Evolutionary conservation across 192 early-diverging fungal species (phyloP).

Genomic region (Geosiphon pyriformis): DNA sequence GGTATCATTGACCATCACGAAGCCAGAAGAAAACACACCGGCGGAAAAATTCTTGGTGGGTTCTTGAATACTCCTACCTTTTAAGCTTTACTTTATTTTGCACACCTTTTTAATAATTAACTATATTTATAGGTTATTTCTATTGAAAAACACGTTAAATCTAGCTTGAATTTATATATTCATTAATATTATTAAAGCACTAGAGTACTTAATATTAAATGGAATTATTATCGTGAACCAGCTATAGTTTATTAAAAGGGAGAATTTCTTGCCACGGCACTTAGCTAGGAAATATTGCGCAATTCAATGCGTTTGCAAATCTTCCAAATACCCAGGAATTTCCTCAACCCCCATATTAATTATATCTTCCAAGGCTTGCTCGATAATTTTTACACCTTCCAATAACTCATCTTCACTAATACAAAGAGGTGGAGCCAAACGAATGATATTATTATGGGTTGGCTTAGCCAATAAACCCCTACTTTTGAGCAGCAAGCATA

Average conservation of each 20-base stretch:
- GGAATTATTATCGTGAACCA: too few relatives aligned
- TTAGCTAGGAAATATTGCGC: too few relatives aligned
- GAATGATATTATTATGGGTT: slow-evolving; percentile 97
- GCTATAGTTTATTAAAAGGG: too few relatives aligned
- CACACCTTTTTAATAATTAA: too few relatives aligned
- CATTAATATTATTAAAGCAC: too few relatives aligned
- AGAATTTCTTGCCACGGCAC: too few relatives aligned
- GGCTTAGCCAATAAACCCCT: slow-evolving; percentile 96
- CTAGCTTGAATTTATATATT: too few relatives aligned
- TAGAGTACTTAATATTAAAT: too few relatives aligned
- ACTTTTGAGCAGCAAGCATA: slow-evolving; percentile 89
- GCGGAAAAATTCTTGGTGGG: slow-evolving; percentile 97
- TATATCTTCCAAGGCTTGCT: slow-evolving; percentile 70
- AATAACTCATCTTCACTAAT: slow-evolving; percentile 90
- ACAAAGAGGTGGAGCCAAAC: slow-evolving; percentile 89
- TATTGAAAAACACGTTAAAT: too few relatives aligned
- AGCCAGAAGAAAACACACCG: slow-evolving; percentile 93
- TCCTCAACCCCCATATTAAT: slow-evolving; percentile 47
- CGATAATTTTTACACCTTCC: slow-evolving; percentile 76
- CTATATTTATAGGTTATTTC: too few relatives aligned
- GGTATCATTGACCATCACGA: slow-evolving; percentile 99
- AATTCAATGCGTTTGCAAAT: slow-evolving; percentile 4
- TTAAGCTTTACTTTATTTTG: too few relatives aligned
- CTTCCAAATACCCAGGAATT: slow-evolving; percentile 46
- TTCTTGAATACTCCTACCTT: too few relatives aligned